Evolutionary conservation across 139 green algal species (phyloP).

Genomic region (Chloropicon primus): DNA sequence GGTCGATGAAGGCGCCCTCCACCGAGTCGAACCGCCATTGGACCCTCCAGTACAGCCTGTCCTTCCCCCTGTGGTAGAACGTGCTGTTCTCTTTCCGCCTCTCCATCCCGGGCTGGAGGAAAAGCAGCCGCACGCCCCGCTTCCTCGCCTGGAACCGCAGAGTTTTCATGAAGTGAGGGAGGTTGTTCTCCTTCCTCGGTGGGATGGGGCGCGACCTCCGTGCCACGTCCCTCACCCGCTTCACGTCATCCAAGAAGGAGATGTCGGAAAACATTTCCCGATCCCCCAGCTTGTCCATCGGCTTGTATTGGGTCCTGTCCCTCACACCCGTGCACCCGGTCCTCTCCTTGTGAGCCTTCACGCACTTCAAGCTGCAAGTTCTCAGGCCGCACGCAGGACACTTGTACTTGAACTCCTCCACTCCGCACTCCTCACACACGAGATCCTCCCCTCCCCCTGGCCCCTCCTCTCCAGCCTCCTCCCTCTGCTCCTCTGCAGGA

Average conservation of each 20-base stretch:
- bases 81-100: neutral
- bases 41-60: neutral
- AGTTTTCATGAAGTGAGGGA: neutral
- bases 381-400: constrained; percentile 13
- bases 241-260: neutral
- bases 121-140: neutral
- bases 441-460: neutral
- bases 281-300: neutral
- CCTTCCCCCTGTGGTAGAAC: neutral
- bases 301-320: constrained; percentile 24
- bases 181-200: neutral
- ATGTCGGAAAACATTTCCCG: neutral
- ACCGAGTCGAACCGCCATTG: neutral
- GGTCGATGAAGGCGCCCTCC: neutral
- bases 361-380: constrained; percentile 51
- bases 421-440: neutral
- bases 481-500: too few relatives aligned
- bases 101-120: neutral
- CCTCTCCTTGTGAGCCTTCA: constrained; percentile 37
- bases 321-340: constrained; percentile 48
- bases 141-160: neutral
- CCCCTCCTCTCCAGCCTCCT: too few relatives aligned
- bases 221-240: neutral
- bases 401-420: neutral
- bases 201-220: neutral